Evolutionary conservation across 768 basidiomycete species (phyloP).

Genomic region (Termitomyces sp.): DNA sequence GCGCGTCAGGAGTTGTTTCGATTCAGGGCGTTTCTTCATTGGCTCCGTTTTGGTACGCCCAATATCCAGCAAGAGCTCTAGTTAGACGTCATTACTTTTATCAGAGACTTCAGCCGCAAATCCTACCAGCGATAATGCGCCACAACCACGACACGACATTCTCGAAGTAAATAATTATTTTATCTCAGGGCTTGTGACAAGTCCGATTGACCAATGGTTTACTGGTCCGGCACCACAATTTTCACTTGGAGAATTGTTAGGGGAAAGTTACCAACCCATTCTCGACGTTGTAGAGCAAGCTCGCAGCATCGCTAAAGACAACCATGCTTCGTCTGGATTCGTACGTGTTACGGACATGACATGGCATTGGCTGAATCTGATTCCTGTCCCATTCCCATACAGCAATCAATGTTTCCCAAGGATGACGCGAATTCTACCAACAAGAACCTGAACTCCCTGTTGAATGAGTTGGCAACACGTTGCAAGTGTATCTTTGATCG

Average conservation of each 20-base stretch:
- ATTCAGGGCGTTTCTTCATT: constrained; percentile 76
- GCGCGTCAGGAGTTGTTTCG: constrained; percentile 64
- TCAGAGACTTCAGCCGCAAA: constrained; percentile 48
- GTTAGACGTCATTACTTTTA: neutral
- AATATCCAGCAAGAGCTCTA: constrained; percentile 1
- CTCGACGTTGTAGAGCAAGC: constrained; percentile 42
- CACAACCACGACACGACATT: constrained; percentile 59
- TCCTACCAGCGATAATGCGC: constrained; percentile 44
- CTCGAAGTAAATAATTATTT: constrained; percentile 81
- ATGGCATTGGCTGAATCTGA: constrained; percentile 2
- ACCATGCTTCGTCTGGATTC: constrained; percentile 44
- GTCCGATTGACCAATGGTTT: constrained; percentile 79
- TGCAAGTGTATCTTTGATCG: constrained; percentile 60
- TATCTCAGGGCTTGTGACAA: constrained; percentile 61
- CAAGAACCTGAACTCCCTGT: constrained; percentile 63
- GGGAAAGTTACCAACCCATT: constrained; percentile 29
- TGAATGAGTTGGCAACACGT: constrained; percentile 53
- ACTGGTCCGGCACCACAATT: constrained; percentile 55
- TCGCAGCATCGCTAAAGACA: constrained; percentile 41
- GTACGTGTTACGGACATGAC: constrained; percentile 32
- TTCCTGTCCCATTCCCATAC: neutral
- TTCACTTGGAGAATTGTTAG: constrained; percentile 42
- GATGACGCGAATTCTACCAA: constrained; percentile 52
- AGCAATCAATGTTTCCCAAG: constrained; percentile 35
- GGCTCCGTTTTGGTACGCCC: constrained; percentile 66